A percentile compares a stretch with the other conserved stretches of the same genome.
phyloP scores from a whole-genome alignment of 2,329 filamentous ascomycete genomes.

The Bipolaris zeicola region DNA sequence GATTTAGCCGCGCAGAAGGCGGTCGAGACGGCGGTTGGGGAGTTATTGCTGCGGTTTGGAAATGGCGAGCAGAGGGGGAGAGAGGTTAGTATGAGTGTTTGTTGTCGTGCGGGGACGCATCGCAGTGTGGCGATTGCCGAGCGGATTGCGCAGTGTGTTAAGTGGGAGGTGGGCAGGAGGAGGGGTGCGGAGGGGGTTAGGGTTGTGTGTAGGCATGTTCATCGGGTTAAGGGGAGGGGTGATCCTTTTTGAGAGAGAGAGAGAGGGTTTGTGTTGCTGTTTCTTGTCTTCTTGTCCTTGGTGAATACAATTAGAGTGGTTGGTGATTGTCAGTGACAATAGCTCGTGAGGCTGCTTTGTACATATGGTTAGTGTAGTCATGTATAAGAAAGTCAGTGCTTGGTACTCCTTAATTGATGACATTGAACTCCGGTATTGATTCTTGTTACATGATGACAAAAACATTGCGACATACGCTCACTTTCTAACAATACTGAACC shows the following conservation, averaged over 20 bases:
- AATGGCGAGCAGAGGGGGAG: not conserved
- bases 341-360: not conserved
- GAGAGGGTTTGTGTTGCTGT: not conserved
- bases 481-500: conserved; percentile 8
- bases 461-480: conserved; percentile 1
- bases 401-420: conserved; percentile 8
- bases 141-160: conserved; percentile 30
- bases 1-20: conserved; percentile 23
- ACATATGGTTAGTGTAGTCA: not conserved
- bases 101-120: conserved; percentile 38
- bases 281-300: not conserved
- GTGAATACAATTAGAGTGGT: not conserved
- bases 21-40: conserved; percentile 16
- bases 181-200: conserved; percentile 21
- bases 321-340: not conserved
- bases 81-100: conserved; percentile 26
- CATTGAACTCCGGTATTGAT: conserved; percentile 20
- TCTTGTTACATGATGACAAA: conserved; percentile 27
- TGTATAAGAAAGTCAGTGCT: not conserved
- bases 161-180: conserved; percentile 19
- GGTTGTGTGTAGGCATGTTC: conserved; percentile 36
- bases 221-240: conserved; percentile 28
- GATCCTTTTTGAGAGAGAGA: conserved; percentile 26
- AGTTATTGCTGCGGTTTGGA: conserved; percentile 15
- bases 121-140: conserved; percentile 41